Evolutionary conservation across 345 rosid genomes (phyloP), one percentile per base, ranked within the genome.

Genomic region (Cardamine chenopodiifolia): DNA sequence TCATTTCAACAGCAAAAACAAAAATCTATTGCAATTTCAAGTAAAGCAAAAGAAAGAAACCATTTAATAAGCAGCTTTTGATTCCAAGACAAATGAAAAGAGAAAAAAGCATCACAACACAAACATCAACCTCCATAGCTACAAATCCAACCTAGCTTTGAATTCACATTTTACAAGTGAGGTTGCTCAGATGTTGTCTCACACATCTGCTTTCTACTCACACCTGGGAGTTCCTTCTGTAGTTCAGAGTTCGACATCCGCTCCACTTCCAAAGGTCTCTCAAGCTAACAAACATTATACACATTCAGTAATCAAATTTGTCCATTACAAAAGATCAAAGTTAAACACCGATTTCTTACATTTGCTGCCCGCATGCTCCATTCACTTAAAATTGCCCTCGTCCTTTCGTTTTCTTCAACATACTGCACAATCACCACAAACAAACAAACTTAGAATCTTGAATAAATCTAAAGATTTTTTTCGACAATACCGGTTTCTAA

Each of bases 361-460:
- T 91, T 94, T 4, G 98, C 97, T 48, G 98, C 95, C 13, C 91
- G 79, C 45, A 90, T 70, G 62, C 97, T 94, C 97, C 96, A 94
- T 85, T 94, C 96, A 61, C 95, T 89, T 65, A 94, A 72, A 19
- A 94, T 91, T 26, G 96, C 96, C 75, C 98, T 85, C 22, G 91
- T 84, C 75, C 98, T 88, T 82, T 91, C 98, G 50, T 89, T 90
- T 84, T 94, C 98, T 82, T 91, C 96, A 28, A 89, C 87, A 62
- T 89, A 91, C 98, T 90, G 83, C 80, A 66, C 59, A 68, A 23
- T 37, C 31, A 52, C 34, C 37, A 49, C 5, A 56, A 44, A 58
- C 44, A 56, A 53, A 52, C 47, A 23, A 53, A 52, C 47, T 32
- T 29, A 5, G 47, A 65, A 15, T 70, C 44, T 34, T 44, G 23